phyloP scores from a whole-genome alignment of 768 basidiomycete species.

The Dictyophora rubrovolvata region DNA sequence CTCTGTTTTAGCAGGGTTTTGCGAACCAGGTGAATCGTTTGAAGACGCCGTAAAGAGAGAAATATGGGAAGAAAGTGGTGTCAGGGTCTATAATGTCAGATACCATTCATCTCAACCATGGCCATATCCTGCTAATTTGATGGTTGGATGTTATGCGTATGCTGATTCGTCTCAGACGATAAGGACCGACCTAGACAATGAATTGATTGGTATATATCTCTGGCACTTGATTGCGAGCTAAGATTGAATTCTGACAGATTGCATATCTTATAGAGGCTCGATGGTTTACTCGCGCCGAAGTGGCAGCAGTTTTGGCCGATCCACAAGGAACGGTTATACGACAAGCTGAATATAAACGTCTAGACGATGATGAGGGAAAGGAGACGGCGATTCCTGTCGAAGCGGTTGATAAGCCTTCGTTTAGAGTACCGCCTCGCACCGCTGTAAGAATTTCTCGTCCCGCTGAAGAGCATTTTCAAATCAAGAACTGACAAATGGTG shows the following conservation, averaged over 20 bases:
- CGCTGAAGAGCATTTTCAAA: background rate
- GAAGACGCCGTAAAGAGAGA: conserved; percentile 91
- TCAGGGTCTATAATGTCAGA: conserved; percentile 71
- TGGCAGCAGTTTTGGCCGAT: conserved; percentile 54
- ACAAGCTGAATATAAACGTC: conserved; percentile 40
- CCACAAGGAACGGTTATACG: conserved; percentile 38
- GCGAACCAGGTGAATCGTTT: conserved; percentile 89
- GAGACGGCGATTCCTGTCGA: conserved; percentile 26
- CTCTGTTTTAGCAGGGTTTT: conserved; percentile 87
- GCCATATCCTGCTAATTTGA: conserved; percentile 86
- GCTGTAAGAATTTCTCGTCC: conserved; percentile 25
- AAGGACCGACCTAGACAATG: conserved; percentile 83
- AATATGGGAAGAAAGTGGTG: conserved; percentile 93
- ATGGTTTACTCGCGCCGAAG: conserved; percentile 76
- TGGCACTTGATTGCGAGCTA: background rate
- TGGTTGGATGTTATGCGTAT: conserved; percentile 83
- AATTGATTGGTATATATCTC: conserved; percentile 63
- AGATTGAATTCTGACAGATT: background rate
- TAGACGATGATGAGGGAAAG: conserved; percentile 25
- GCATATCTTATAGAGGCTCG: conserved; percentile 52
- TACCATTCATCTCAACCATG: conserved; percentile 87
- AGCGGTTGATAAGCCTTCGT: conserved; percentile 35
- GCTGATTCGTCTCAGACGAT: conserved; percentile 68
- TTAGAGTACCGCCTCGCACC: conserved; percentile 65
- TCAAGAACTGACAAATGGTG: background rate